Evolutionary conservation across 208 protist species (phyloP).

Genomic region (Strigomonas galati): DNA sequence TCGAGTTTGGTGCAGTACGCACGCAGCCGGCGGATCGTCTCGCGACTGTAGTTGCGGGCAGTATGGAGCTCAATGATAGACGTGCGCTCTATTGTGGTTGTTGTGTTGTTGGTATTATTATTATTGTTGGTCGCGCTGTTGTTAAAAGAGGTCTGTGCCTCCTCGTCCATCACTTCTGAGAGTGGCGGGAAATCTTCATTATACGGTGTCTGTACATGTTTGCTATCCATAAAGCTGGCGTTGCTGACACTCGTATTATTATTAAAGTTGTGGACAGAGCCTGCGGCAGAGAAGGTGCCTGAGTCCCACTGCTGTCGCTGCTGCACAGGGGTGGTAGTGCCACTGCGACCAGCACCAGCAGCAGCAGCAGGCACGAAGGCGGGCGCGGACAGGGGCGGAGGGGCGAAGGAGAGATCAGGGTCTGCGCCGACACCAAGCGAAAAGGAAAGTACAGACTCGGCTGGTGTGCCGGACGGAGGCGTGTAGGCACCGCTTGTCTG

Average conservation of each 20-base stretch:
- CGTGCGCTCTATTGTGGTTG: constrained; percentile 10
- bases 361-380: too few species aligned
- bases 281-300: not conserved
- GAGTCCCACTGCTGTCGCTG: too few species aligned
- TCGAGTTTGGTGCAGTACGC: constrained; percentile 35
- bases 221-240: not conserved
- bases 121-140: not conserved
- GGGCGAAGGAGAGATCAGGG: too few species aligned
- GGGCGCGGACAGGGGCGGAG: too few species aligned
- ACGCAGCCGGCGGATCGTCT: constrained; percentile 34
- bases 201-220: constrained; percentile 1
- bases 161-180: too few species aligned
- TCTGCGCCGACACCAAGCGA: too few species aligned
- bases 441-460: too few species aligned
- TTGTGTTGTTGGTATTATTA: not conserved
- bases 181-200: not conserved
- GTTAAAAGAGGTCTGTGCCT: too few species aligned
- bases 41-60: constrained; percentile 21
- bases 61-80: constrained; percentile 52
- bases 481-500: too few species aligned
- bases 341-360: too few species aligned
- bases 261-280: not conserved
- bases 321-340: too few species aligned
- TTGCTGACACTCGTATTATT: not conserved
- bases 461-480: too few species aligned